A percentile compares a stretch with the other conserved stretches of the same genome.
These are phyloP conservation scores for Myxozyma sirexii DNA, from an alignment of 805 yeast genomes.

Conservation along the genomic window DNA sequence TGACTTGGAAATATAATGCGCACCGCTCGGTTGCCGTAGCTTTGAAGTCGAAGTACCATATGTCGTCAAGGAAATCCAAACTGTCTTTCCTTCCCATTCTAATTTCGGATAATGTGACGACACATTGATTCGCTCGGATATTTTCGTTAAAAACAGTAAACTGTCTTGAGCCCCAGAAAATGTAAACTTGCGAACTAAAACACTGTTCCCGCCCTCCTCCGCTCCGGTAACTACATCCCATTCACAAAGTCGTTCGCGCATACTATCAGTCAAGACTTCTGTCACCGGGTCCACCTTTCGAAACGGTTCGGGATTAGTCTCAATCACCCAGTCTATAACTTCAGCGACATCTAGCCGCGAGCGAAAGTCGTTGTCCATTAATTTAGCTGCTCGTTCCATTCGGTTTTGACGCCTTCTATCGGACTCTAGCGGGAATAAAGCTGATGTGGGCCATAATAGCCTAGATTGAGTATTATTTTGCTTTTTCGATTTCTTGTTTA, in stretches of 20 bases:
- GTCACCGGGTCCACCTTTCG: background rate
- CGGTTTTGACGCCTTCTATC: conserved; percentile 17
- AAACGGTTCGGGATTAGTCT: conserved; percentile 5
- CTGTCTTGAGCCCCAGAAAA: conserved; percentile 17
- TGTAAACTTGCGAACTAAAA: conserved; percentile 6
- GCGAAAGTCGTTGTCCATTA: conserved; percentile 2
- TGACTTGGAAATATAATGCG: conserved; percentile 14
- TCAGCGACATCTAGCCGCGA: background rate
- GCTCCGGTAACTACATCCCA: conserved; percentile 7
- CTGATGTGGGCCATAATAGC: conserved; percentile 15
- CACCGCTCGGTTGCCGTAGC: background rate
- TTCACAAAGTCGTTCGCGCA: conserved; percentile 10
- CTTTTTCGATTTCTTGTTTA: background rate
- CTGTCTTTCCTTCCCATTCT: conserved; percentile 12
- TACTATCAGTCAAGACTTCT: conserved; percentile 13
- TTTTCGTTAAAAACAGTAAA: conserved; percentile 13
- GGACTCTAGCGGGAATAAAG: conserved; percentile 14
- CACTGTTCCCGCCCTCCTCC: conserved; percentile 1
- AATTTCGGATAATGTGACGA: conserved; percentile 18
- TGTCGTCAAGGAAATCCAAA: conserved; percentile 13
- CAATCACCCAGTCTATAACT: conserved; percentile 9
- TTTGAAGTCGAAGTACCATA: background rate
- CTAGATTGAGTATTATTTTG: background rate
- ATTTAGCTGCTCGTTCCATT: conserved; percentile 5
- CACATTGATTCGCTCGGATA: conserved; percentile 9